A percentile compares a stretch with the other conserved stretches of the same genome.
These are phyloP conservation scores for Trichoderma brevicompactum DNA, from an alignment of 2,329 filamentous ascomycete species.

Conservation along the genomic window DNA sequence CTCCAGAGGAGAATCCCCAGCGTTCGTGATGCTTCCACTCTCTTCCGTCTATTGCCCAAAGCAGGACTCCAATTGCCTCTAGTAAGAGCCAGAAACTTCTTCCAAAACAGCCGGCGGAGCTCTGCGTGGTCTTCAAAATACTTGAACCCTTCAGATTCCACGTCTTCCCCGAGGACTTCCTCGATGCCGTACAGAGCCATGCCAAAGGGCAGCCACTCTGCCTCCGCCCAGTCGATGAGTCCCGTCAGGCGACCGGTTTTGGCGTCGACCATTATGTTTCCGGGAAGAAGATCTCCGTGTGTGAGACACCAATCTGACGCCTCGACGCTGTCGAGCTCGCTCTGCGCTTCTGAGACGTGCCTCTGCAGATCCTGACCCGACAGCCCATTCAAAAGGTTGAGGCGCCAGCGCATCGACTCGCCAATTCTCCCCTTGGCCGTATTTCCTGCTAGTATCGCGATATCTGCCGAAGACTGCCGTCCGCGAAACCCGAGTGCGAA, in stretches of 20 bases:
- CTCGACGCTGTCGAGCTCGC: slow-evolving; percentile 40
- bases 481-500: slow-evolving; percentile 46
- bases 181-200: slow-evolving; percentile 64
- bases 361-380: slow-evolving; percentile 37
- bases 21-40: slow-evolving; percentile 41
- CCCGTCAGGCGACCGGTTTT: slow-evolving; percentile 53
- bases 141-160: slow-evolving; percentile 41
- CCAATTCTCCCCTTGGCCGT: slow-evolving; percentile 44
- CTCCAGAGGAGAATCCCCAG: slow-evolving; percentile 66
- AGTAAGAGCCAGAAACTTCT: slow-evolving; percentile 38
- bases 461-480: background rate
- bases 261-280: slow-evolving; percentile 59
- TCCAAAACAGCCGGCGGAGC: slow-evolving; percentile 58
- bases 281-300: slow-evolving; percentile 63
- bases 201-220: slow-evolving; percentile 63
- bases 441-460: background rate
- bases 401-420: slow-evolving; percentile 46
- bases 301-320: slow-evolving; percentile 59
- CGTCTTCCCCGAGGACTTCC: slow-evolving; percentile 58
- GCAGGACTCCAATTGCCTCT: background rate
- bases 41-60: background rate
- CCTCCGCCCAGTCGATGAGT: slow-evolving; percentile 68
- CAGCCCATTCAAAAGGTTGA: slow-evolving; percentile 45
- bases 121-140: slow-evolving; percentile 51
- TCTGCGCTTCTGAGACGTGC: slow-evolving; percentile 38